Evolutionary conservation across 176 grass and related monocot species (phyloP).

Genomic region (Oryza glaberrima): DNA sequence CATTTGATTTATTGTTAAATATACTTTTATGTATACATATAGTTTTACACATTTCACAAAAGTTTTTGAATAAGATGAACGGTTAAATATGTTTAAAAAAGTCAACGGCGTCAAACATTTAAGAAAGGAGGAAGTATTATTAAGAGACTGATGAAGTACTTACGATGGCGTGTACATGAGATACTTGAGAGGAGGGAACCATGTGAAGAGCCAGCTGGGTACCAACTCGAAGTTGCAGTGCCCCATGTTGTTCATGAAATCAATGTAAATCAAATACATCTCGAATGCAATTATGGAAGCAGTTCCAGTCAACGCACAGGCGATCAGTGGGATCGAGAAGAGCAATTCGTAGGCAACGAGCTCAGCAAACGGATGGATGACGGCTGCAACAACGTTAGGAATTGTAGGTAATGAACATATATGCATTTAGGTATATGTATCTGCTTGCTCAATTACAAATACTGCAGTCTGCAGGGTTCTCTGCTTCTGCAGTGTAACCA

Average conservation of each 20-base stretch:
- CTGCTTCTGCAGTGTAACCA: no score
- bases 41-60: no score
- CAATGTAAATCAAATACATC: constrained; percentile 53
- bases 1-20: no score
- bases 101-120: no score
- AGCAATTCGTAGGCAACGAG: constrained; percentile 56
- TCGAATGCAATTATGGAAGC: constrained; percentile 28
- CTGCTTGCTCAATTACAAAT: not conserved
- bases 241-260: constrained; percentile 83
- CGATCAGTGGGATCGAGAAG: constrained; percentile 56
- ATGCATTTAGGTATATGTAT: not conserved
- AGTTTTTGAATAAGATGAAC: no score
- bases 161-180: constrained; percentile 86
- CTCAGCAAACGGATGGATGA: constrained; percentile 75
- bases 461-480: not conserved
- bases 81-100: no score
- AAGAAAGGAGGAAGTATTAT: no score
- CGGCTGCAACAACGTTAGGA: constrained; percentile 39
- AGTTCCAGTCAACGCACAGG: constrained; percentile 31
- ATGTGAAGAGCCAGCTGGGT: constrained; percentile 55
- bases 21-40: no score
- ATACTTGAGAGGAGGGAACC: constrained; percentile 72
- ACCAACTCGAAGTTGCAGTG: constrained; percentile 81
- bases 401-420: not conserved
- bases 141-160: constrained; percentile 11